Conservation (phyloP, 1,284 basidiomycete species). For the Limonomyces culmigenus region DNA sequence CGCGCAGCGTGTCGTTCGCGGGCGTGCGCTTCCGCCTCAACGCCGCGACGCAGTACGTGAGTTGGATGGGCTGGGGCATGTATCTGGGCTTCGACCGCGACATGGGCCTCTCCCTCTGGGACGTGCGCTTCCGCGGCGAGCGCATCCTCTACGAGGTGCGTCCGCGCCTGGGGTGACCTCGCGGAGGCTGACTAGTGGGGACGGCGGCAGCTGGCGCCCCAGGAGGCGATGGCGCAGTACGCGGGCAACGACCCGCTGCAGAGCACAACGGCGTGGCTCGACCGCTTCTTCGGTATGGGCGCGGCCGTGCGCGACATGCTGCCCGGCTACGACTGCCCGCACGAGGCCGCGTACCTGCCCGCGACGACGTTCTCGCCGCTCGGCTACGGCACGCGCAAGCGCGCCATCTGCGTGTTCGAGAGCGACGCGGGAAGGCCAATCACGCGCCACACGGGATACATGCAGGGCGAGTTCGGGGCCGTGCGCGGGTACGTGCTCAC, state of each 20-base stretch:
- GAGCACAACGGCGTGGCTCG: conserved; percentile 44
- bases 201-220: conserved; percentile 27
- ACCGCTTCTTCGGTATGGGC: conserved; percentile 51
- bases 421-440: conserved; percentile 38
- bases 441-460: conserved; percentile 37
- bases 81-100: conserved; percentile 48
- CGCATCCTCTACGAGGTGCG: conserved; percentile 45
- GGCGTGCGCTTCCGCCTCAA: conserved; percentile 44
- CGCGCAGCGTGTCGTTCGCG: conserved; percentile 37
- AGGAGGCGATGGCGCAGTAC: conserved; percentile 48
- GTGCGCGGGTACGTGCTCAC: conserved; percentile 41
- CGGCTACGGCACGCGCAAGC: conserved; percentile 25
- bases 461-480: conserved; percentile 34
- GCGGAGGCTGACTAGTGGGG: conserved; percentile 1
- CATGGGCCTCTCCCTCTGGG: conserved; percentile 52
- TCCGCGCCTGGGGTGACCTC: not conserved
- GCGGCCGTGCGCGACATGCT: conserved; percentile 35
- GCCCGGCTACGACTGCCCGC: conserved; percentile 48
- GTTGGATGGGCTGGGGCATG: conserved; percentile 49
- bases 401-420: conserved; percentile 51
- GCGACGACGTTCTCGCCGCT: conserved; percentile 30
- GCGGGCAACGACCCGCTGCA: conserved; percentile 51
- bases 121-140: conserved; percentile 43
- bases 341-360: conserved; percentile 39
- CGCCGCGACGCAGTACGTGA: conserved; percentile 30